A percentile compares a stretch with the other conserved stretches of the same genome.
Conservation (phyloP, 179 eudicot species). For the Spinacia oleracea region DNA sequence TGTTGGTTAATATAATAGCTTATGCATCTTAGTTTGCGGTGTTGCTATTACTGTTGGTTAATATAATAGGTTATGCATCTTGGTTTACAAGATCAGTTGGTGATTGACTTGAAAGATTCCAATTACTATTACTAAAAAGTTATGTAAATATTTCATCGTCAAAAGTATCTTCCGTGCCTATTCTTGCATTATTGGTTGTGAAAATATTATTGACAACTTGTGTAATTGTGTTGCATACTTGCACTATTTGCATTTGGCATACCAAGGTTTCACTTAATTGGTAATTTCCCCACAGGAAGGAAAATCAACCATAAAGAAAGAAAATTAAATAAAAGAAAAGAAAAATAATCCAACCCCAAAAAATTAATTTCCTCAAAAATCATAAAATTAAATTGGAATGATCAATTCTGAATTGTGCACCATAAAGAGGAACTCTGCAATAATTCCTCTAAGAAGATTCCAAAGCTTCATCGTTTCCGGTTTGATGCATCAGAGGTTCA, state of each 20-base stretch:
- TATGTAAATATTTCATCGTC: no score
- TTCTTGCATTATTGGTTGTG: no score
- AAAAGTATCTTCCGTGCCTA: no score
- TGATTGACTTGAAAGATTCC: no score
- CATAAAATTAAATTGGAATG: background rate
- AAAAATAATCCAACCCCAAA: background rate
- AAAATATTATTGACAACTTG: no score
- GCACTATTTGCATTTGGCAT: no score
- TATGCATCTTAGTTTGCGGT: background rate
- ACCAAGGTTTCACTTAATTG: no score
- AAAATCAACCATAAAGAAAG: background rate
- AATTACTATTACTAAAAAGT: no score
- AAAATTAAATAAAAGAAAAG: background rate
- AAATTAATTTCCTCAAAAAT: background rate
- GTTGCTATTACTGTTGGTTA: background rate
- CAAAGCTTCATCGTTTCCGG: slow-evolving; percentile 18
- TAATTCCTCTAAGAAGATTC: background rate
- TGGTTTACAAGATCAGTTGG: no score
- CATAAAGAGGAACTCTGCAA: background rate
- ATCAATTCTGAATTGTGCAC: background rate
- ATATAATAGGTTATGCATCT: no score
- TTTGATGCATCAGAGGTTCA: slow-evolving; percentile 12
- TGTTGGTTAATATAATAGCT: no score
- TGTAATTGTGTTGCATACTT: no score
- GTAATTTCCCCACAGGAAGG: background rate